Conservation (phyloP, 2,329 filamentous ascomycete genomes). For the Fusarium sp. region DNA sequence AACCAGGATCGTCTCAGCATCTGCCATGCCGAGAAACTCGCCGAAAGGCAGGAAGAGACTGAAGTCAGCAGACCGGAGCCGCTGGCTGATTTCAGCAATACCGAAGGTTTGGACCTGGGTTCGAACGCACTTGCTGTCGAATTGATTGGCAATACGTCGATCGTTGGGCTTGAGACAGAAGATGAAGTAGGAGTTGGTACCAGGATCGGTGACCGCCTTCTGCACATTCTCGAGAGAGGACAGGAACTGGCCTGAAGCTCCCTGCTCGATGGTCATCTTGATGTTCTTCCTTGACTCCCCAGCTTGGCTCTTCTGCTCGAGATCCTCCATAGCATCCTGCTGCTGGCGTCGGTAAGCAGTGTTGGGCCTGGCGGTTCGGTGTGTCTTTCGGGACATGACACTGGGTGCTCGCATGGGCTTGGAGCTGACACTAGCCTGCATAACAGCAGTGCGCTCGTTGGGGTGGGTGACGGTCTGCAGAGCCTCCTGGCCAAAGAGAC, state of each 20-base stretch:
- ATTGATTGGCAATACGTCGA: constrained; percentile 95
- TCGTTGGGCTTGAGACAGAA: constrained; percentile 99
- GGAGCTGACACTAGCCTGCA: constrained; percentile 96
- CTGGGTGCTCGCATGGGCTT: constrained; percentile 94
- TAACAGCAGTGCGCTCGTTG: constrained; percentile 87
- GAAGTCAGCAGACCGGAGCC: constrained; percentile 92
- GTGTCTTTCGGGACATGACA: constrained; percentile 84
- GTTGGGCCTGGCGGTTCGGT: constrained; percentile 50
- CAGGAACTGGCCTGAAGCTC: constrained; percentile 92
- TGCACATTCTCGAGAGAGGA: constrained; percentile 90
- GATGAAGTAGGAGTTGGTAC: constrained; percentile 94
- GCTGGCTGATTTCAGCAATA: constrained; percentile 95
- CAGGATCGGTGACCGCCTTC: constrained; percentile 82
- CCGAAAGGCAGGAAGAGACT: constrained; percentile 95
- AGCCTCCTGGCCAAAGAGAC: constrained; percentile 96
- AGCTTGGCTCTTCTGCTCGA: constrained; percentile 62
- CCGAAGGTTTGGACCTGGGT: constrained; percentile 95
- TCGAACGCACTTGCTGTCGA: constrained; percentile 97
- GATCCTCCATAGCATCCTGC: constrained; percentile 58
- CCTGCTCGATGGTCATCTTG: constrained; percentile 73
- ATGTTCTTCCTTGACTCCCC: constrained; percentile 57
- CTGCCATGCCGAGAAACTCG: constrained; percentile 91
- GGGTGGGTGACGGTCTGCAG: constrained; percentile 94
- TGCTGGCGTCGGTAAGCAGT: constrained; percentile 54
- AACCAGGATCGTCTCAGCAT: constrained; percentile 85